Evolutionary conservation across 2,329 filamentous ascomycete genomes (phyloP).

Genomic region (Apiospora saccharicola): DNA sequence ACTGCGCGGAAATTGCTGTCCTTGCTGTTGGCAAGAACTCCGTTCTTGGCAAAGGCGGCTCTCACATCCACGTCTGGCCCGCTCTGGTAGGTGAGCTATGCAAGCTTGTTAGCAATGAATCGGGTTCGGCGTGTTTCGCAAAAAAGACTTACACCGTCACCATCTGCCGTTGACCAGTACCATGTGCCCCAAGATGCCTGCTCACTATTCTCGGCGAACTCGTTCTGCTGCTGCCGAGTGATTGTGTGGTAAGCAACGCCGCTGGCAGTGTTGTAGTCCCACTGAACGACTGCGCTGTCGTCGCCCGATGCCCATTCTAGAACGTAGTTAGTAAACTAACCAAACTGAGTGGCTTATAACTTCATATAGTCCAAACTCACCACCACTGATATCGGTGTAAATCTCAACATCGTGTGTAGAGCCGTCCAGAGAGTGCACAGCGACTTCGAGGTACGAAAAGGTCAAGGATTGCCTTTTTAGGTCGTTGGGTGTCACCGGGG

Average conservation of each 20-base stretch:
- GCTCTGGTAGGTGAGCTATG: constrained; percentile 71
- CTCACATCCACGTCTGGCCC: constrained; percentile 73
- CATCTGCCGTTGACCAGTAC: constrained; percentile 70
- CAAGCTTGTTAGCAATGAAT: constrained; percentile 28
- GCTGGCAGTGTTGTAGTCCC: constrained; percentile 62
- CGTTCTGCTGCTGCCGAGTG: constrained; percentile 63
- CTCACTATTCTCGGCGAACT: constrained; percentile 73
- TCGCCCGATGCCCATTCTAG: constrained; percentile 78
- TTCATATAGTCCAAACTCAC: constrained; percentile 48
- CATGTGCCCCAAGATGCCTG: constrained; percentile 84
- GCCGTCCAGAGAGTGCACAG: constrained; percentile 69
- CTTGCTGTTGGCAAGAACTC: constrained; percentile 67
- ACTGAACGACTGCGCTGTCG: constrained; percentile 60
- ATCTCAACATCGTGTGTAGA: constrained; percentile 69
- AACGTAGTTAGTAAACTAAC: constrained; percentile 16
- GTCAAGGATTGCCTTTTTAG: constrained; percentile 71
- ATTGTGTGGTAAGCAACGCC: constrained; percentile 71
- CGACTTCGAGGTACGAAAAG: constrained; percentile 74
- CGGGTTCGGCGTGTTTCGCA: not conserved
- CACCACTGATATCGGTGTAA: constrained; percentile 76
- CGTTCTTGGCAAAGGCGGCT: constrained; percentile 68
- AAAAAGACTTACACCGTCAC: constrained; percentile 50
- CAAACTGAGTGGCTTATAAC: not conserved
- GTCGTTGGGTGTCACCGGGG: constrained; percentile 73
- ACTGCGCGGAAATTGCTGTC: constrained; percentile 73